Percentiles rank a stretch among this genome's conserved stretches.
These are phyloP conservation scores for Chlorella sp. DNA, from an alignment of 139 green algal genomes.

Conservation along the genomic window DNA sequence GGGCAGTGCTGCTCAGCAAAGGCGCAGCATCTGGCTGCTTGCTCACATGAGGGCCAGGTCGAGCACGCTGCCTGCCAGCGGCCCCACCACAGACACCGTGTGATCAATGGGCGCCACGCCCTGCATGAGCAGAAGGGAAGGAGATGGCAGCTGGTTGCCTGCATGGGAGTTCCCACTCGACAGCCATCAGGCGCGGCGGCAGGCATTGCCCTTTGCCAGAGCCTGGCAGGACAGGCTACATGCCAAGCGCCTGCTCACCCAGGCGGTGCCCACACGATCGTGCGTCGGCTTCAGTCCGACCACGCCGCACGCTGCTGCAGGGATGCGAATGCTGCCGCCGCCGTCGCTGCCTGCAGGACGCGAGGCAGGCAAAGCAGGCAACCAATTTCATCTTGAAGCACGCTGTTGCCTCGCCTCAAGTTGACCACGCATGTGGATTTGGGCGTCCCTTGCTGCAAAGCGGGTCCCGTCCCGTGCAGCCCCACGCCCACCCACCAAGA, in stretches of 20 bases:
- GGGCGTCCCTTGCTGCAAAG: too few relatives aligned
- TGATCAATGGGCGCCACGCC: slow-evolving; percentile 27
- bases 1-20: slow-evolving; percentile 37
- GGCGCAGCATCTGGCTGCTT: not conserved
- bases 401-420: too few relatives aligned
- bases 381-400: not conserved
- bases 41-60: not conserved
- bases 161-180: too few relatives aligned
- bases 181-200: too few relatives aligned
- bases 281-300: slow-evolving; percentile 81
- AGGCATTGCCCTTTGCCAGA: not conserved
- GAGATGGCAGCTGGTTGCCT: too few relatives aligned
- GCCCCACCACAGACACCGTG: slow-evolving; percentile 49
- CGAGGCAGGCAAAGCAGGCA: too few relatives aligned
- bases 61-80: slow-evolving; percentile 56
- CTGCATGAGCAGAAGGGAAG: too few relatives aligned
- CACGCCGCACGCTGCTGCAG: slow-evolving; percentile 80
- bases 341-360: slow-evolving; percentile 68
- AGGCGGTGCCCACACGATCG: slow-evolving; percentile 18
- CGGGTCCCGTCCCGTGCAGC: too few relatives aligned
- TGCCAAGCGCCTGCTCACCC: not conserved
- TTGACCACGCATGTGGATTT: too few relatives aligned
- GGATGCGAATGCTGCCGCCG: slow-evolving; percentile 85
- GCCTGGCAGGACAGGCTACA: not conserved
- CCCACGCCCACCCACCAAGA: slow-evolving; percentile 54